These are phyloP conservation scores for Cinnamomum micranthum DNA, from an alignment of 164 flowering plant species.

Conservation along the genomic window DNA sequence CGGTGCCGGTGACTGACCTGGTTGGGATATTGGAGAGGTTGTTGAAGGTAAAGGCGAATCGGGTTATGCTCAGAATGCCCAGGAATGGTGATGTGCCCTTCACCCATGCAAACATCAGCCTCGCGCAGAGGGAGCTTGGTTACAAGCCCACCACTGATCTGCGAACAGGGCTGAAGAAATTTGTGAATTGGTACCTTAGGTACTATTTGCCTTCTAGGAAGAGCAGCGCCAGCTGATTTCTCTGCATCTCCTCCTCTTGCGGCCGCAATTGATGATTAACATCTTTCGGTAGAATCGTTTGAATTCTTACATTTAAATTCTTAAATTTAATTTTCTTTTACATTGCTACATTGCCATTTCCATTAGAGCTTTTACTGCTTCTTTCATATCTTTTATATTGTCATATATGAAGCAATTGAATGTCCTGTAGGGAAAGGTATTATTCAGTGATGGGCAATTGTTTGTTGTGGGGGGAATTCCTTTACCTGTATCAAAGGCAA, in stretches of 20 bases:
- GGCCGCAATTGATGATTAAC: constrained; percentile 1
- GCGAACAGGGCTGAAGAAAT: constrained; percentile 88
- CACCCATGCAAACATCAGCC: constrained; percentile 87
- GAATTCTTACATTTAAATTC: constrained; percentile 53
- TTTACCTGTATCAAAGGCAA: constrained; percentile 24
- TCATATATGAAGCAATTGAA: constrained; percentile 31
- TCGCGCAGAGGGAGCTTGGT: constrained; percentile 72
- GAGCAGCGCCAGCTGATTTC: constrained; percentile 46
- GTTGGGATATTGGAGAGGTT: constrained; percentile 82
- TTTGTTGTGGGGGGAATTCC: constrained; percentile 23
- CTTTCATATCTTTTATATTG: constrained; percentile 20
- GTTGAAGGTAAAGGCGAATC: constrained; percentile 78
- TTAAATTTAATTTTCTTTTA: constrained; percentile 34
- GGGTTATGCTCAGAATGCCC: constrained; percentile 68
- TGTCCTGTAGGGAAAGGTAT: constrained; percentile 15
- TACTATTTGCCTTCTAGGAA: constrained; percentile 56
- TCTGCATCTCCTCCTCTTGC: neutral
- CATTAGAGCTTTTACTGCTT: constrained; percentile 7
- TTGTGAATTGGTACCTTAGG: constrained; percentile 60
- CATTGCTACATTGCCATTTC: constrained; percentile 1
- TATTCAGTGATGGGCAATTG: constrained; percentile 15
- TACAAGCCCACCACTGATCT: constrained; percentile 87
- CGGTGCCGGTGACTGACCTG: constrained; percentile 73
- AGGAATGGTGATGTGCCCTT: constrained; percentile 91
- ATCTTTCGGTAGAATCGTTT: constrained; percentile 26